Evolutionary conservation across 78 protist species (phyloP), one percentile per base, ranked within the genome.

Genomic region (Creolimax fragrantissima): DNA sequence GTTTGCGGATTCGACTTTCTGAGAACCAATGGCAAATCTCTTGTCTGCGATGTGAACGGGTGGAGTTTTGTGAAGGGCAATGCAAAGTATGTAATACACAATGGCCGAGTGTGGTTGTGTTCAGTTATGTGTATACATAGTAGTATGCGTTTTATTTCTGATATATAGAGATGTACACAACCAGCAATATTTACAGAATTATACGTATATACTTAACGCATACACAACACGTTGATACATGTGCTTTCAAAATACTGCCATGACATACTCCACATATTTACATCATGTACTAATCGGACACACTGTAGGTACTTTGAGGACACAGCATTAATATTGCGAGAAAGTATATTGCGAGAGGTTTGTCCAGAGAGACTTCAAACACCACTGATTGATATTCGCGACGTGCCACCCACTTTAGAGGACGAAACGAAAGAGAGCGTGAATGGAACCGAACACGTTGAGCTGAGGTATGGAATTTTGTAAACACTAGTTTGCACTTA

Each of bases 41-140:
- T 74, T 86, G 98, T 98, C 66, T 97, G 98, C 95, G 99, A 98
- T 93, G 99, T 98, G 44, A 98, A 98, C 94, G 99, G 99, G 35
- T 97, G 97, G 98, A 43, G 95, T 36, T 96, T 97, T 47, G 98
- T 98, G 35, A 98, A 98, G 93, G 94, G 96, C 44, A 89, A 81
- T 2, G 35, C 36, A 5, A 84, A 88, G 93, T 91, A 84, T 32
- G 32, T 45, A 2, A 42, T n/a, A n/a, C n/a, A n/a, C n/a, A n/a
- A n/a, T n/a, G n/a, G n/a, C n/a, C n/a, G n/a, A n/a, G n/a, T n/a
- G n/a, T n/a, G n/a, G n/a, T n/a, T n/a, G n/a, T n/a, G 32, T 90
- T 3, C 7, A 5, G 36, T 4, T 39, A 35, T 81, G 45, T 81
- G n/a, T 90, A n/a, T 90, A n/a, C 36, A n/a, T 90, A 39, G 35